Evolutionary conservation across 1,139 yeast species (phyloP).

Genomic region (Geotrichum phurueaensis): DNA sequence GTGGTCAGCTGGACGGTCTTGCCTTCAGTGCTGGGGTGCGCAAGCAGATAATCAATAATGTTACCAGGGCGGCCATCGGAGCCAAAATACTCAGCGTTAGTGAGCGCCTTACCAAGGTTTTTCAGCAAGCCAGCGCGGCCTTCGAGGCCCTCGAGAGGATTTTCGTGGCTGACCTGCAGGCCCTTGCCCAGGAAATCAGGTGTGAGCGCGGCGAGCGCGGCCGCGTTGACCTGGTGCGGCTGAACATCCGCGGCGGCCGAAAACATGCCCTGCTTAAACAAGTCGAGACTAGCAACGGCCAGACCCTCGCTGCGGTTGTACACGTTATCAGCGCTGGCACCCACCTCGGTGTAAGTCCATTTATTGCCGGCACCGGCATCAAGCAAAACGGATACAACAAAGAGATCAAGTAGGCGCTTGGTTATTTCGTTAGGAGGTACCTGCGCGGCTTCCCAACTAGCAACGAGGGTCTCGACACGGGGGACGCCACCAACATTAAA

Average conservation of each 20-base stretch:
- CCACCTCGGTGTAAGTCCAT: slow-evolving; percentile 44
- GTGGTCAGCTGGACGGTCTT: slow-evolving; percentile 38
- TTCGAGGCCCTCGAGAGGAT: slow-evolving; percentile 47
- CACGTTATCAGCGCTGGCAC: slow-evolving; percentile 27
- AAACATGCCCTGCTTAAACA: slow-evolving; percentile 47
- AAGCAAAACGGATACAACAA: slow-evolving; percentile 50
- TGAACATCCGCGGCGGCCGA: slow-evolving; percentile 32
- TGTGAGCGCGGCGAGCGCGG: slow-evolving; percentile 6
- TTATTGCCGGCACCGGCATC: slow-evolving; percentile 60
- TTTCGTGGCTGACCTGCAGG: slow-evolving; percentile 42
- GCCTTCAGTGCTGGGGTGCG: slow-evolving; percentile 20
- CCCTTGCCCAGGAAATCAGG: slow-evolving; percentile 35
- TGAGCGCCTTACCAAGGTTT: slow-evolving; percentile 43
- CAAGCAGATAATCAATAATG: slow-evolving; percentile 43
- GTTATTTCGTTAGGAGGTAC: slow-evolving; percentile 42
- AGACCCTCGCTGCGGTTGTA: slow-evolving; percentile 51
- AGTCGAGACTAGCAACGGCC: slow-evolving; percentile 51
- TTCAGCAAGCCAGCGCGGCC: slow-evolving; percentile 46
- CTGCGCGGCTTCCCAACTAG: slow-evolving; percentile 32
- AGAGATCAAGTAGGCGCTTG: slow-evolving; percentile 47
- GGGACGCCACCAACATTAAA: slow-evolving; percentile 44
- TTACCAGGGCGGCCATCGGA: slow-evolving; percentile 49
- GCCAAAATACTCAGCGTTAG: slow-evolving; percentile 41
- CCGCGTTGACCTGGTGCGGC: slow-evolving; percentile 42
- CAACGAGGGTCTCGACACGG: slow-evolving; percentile 42